Evolutionary conservation across 148 eudicot genomes (phyloP).

Genomic region (Diospyros lotus): DNA sequence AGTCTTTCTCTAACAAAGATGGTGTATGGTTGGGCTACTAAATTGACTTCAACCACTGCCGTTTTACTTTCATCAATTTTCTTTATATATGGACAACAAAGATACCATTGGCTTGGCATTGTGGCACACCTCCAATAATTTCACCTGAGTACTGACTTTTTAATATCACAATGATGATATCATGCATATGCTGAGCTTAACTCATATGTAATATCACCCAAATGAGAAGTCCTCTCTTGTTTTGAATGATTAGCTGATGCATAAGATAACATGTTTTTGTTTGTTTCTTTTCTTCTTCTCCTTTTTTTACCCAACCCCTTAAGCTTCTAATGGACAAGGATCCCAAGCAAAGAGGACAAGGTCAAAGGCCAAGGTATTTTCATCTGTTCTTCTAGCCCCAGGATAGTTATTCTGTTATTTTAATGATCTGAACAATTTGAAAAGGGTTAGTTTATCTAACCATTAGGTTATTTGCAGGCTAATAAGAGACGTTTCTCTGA

Average conservation of each 20-base stretch:
- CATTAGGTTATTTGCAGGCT: constrained; percentile 35
- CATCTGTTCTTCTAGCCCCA: constrained; percentile 1
- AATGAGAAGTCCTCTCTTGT: not conserved
- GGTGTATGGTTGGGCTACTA: not conserved
- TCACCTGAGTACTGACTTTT: not conserved
- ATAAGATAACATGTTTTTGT: not conserved
- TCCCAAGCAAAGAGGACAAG: constrained; percentile 59
- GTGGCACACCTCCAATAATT: not conserved
- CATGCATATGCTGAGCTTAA: not conserved
- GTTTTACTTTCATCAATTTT: not conserved
- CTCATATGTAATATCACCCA: not conserved
- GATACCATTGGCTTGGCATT: not conserved
- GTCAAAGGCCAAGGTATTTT: constrained; percentile 68
- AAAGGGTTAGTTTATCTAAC: constrained; percentile 25
- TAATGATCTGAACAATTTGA: constrained; percentile 9
- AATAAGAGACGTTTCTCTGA: constrained; percentile 45
- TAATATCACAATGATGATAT: constrained; percentile 2
- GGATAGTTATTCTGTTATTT: constrained; percentile 1
- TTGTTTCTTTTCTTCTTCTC: not conserved
- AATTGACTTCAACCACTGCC: not conserved
- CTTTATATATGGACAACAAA: not conserved
- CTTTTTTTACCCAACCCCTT: too few relatives aligned
- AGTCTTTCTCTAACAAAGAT: not conserved
- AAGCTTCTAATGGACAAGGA: constrained; percentile 76
- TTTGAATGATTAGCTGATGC: not conserved